Evolutionary conservation across 768 basidiomycete genomes (phyloP).

Genomic region (Kondoa subrosea): DNA sequence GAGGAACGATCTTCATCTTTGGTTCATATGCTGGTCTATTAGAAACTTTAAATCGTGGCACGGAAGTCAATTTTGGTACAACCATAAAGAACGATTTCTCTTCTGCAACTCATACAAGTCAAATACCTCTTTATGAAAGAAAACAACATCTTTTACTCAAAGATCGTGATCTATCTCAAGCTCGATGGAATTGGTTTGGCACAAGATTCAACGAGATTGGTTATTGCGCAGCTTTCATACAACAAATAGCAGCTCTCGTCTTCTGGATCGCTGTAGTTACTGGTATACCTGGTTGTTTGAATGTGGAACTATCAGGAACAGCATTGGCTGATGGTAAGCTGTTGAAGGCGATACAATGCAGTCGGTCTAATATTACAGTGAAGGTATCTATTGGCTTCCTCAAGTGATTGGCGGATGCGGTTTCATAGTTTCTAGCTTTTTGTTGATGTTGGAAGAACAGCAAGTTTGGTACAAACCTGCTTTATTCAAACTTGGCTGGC

Average conservation of each 20-base stretch:
- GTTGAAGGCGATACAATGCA: too few relatives aligned
- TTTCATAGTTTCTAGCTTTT: background rate
- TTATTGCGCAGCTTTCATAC: conserved; percentile 1
- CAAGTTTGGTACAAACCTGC: background rate
- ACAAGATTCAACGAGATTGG: background rate
- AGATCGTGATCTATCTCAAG: background rate
- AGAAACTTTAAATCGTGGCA: conserved; percentile 1
- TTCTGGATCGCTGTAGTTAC: conserved; percentile 8
- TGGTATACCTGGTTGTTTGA: conserved; percentile 5
- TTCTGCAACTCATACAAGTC: background rate
- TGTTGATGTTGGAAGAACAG: background rate
- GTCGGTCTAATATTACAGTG: too few relatives aligned
- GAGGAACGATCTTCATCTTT: conserved; percentile 7
- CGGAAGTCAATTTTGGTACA: conserved; percentile 3
- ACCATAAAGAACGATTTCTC: background rate
- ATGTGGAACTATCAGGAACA: background rate
- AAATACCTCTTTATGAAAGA: background rate
- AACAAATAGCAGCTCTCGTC: background rate
- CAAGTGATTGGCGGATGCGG: conserved; percentile 2
- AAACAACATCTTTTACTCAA: background rate
- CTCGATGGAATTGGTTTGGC: conserved; percentile 1
- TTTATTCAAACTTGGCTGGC: conserved; percentile 5
- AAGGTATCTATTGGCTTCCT: background rate
- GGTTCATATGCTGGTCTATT: background rate
- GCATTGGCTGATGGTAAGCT: conserved; percentile 7